phyloP scores from a whole-genome alignment of 2,329 filamentous ascomycete genomes.

The Penicillium nordicum region DNA sequence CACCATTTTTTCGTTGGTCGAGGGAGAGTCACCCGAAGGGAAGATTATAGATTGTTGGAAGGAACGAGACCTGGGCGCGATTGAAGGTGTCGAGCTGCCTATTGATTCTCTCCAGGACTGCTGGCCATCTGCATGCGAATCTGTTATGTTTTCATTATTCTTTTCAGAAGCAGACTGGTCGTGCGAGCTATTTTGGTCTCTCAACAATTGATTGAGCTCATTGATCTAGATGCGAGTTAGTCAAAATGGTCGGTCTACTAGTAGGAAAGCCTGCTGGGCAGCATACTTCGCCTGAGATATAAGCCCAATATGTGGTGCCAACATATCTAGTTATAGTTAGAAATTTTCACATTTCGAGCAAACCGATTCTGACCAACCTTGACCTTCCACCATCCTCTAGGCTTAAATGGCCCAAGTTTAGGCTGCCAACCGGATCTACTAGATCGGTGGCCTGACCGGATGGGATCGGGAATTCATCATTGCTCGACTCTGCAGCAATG shows the following conservation, averaged over 20 bases:
- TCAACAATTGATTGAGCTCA: constrained; percentile 44
- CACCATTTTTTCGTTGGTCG: constrained; percentile 31
- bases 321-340: constrained; percentile 38
- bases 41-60: constrained; percentile 40
- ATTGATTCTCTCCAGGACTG: constrained; percentile 22
- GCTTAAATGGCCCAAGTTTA: constrained; percentile 43
- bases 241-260: not conserved
- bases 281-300: constrained; percentile 44
- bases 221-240: constrained; percentile 34
- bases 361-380: constrained; percentile 3
- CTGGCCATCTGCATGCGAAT: constrained; percentile 14
- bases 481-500: constrained; percentile 29
- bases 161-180: constrained; percentile 22
- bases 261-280: not conserved
- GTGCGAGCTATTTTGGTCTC: constrained; percentile 40
- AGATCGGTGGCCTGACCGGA: constrained; percentile 41
- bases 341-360: not conserved
- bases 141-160: constrained; percentile 22
- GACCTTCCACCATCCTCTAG: constrained; percentile 44
- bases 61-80: constrained; percentile 21
- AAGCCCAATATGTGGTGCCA: constrained; percentile 46
- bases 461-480: constrained; percentile 44
- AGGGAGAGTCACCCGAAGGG: constrained; percentile 36
- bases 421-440: constrained; percentile 41
- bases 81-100: constrained; percentile 12